Percentiles rank a stretch among this genome's conserved stretches.
Conservation (phyloP, 116 monocot species). For the Iris pallida region DNA sequence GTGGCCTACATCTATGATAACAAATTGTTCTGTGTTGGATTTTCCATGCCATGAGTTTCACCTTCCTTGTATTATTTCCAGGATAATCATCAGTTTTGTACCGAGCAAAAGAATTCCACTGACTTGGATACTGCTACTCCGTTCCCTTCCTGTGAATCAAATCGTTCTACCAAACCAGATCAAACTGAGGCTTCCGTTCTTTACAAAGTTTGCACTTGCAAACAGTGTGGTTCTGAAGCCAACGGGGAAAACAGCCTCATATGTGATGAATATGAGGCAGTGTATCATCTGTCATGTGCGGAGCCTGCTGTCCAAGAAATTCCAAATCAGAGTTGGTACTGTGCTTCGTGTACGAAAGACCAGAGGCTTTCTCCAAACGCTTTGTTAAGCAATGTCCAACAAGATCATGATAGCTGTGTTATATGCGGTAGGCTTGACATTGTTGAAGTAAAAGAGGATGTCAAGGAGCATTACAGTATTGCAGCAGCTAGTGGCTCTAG, state of each 20-base stretch:
- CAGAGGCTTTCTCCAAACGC: conserved; percentile 1
- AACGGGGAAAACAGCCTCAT: conserved; percentile 5
- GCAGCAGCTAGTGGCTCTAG: conserved; percentile 19
- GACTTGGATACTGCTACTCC: conserved; percentile 21
- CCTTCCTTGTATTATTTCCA: conserved; percentile 5
- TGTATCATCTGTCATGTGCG: conserved; percentile 56
- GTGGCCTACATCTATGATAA: too few species aligned
- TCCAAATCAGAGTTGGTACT: conserved; percentile 58
- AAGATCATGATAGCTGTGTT: conserved; percentile 54
- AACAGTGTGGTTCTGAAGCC: conserved; percentile 24
- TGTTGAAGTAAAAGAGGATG: conserved; percentile 21
- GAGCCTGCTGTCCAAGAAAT: conserved; percentile 31
- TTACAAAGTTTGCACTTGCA: conserved; percentile 40
- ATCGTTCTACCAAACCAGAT: conserved; percentile 41
- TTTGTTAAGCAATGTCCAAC: conserved; percentile 11
- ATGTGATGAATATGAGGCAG: conserved; percentile 16
- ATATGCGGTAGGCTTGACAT: conserved; percentile 59
- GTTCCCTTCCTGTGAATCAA: conserved; percentile 31
- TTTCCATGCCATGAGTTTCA: background rate
- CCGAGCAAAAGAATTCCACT: conserved; percentile 34
- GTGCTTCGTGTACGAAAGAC: conserved; percentile 28
- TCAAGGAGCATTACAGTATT: conserved; percentile 6
- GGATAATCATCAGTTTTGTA: conserved; percentile 14
- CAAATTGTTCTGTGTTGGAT: too few species aligned
- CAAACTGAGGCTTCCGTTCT: conserved; percentile 45